Evolutionary conservation across 1,139 yeast genomes (phyloP).

Genomic region (Petasospora fabianii): DNA sequence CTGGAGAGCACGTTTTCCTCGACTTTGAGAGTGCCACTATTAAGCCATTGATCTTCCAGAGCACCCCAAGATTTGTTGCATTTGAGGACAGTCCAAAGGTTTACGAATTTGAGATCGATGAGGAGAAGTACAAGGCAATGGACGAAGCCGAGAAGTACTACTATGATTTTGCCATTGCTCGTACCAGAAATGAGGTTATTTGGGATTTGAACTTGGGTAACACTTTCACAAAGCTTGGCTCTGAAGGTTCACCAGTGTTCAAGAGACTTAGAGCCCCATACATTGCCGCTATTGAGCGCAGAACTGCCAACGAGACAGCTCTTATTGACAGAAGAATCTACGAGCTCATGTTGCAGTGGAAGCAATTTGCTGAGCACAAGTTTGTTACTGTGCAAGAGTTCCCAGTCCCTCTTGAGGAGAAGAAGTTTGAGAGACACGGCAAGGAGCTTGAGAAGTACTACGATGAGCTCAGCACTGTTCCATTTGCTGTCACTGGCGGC

Average conservation of each 20-base stretch:
- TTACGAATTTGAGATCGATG: conserved; percentile 67
- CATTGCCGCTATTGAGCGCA: conserved; percentile 60
- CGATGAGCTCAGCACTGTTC: conserved; percentile 60
- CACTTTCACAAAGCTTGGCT: conserved; percentile 61
- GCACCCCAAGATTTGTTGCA: conserved; percentile 77
- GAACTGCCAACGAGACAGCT: conserved; percentile 58
- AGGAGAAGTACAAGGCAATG: conserved; percentile 64
- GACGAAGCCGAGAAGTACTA: conserved; percentile 73
- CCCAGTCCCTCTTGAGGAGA: conserved; percentile 60
- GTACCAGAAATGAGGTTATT: conserved; percentile 85
- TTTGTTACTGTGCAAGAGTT: conserved; percentile 44
- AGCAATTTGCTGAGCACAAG: conserved; percentile 58
- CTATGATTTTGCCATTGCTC: conserved; percentile 78
- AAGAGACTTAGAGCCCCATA: conserved; percentile 66
- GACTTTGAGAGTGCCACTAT: conserved; percentile 81
- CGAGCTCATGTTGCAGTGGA: conserved; percentile 77
- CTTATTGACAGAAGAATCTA: conserved; percentile 64
- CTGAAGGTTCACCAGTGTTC: conserved; percentile 68
- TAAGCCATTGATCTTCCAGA: conserved; percentile 76
- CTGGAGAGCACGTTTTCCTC: conserved; percentile 48
- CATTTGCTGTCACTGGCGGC: conserved; percentile 88
- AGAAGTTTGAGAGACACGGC: conserved; percentile 52
- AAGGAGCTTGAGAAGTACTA: conserved; percentile 63
- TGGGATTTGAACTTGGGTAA: conserved; percentile 80
- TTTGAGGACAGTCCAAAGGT: conserved; percentile 81